phyloP scores from a whole-genome alignment of 1,139 yeast species.

The Yarrowia galli region DNA sequence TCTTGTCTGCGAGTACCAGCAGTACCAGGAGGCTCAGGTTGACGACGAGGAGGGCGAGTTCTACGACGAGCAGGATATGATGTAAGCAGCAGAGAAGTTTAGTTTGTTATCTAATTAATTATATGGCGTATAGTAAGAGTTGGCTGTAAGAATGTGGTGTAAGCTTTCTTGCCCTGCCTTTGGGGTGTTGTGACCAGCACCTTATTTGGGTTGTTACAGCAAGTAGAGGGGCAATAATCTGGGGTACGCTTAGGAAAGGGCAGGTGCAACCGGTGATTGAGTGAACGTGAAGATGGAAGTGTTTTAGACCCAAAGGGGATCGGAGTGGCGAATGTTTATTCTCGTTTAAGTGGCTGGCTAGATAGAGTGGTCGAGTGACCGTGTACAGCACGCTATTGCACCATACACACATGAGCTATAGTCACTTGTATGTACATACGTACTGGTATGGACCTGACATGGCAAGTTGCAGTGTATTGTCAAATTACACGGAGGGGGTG shows the following conservation, averaged over 20 bases:
- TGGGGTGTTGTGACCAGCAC: not conserved
- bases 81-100: constrained; percentile 21
- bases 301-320: too few relatives aligned
- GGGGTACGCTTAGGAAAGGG: not conserved
- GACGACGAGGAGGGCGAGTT: constrained; percentile 52
- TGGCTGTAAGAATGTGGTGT: not conserved
- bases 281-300: constrained; percentile 10
- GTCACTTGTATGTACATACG: too few relatives aligned
- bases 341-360: not conserved
- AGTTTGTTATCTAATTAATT: constrained; percentile 33
- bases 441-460: too few relatives aligned
- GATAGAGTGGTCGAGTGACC: not conserved
- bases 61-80: constrained; percentile 45
- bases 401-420: too few relatives aligned
- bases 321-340: constrained; percentile 2
- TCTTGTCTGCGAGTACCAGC: constrained; percentile 55
- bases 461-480: too few relatives aligned
- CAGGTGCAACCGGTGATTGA: not conserved
- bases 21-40: constrained; percentile 55
- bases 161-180: constrained; percentile 2
- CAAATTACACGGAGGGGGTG: too few relatives aligned
- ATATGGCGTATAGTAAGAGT: constrained; percentile 18
- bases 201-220: not conserved
- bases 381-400: too few relatives aligned
- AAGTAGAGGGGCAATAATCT: not conserved